Evolutionary conservation across 1,139 yeast species (phyloP), one percentile per base, ranked within the genome.

Genomic region (Hansenula sp.): DNA sequence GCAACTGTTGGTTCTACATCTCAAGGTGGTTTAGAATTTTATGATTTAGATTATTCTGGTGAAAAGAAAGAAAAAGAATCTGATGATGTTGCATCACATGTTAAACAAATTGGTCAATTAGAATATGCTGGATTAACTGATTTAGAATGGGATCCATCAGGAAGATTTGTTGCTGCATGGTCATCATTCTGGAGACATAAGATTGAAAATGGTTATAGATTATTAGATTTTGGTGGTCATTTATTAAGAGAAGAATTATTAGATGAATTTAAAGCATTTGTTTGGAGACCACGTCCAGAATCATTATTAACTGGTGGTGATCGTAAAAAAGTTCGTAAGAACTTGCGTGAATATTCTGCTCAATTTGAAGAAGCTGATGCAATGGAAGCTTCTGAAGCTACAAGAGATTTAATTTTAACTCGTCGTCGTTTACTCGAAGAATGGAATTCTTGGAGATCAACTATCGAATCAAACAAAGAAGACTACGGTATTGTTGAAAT

Each of bases 201-300:
- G 57, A 75, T 85, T 51, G 96, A 88, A 60, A 88, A 89, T 57
- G 98, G 98, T 43, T 94, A 82, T 77, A 86, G 79, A 65, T 68
- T 92, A 53, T 89, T 75, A 68, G 95, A 88, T 62, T 76, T 87
- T 63, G 81, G 87, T 40, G 99, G 98, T 57, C 74, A 73, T 52
- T 53, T 81, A 51, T 65, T 88, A 48, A 79, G 81, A 54, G 95
- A 86, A 56, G 95, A 88, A 56, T 67, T 76, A 29, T 64, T 86
- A 45, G 95, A 87, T 57, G 85, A 82, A 48, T 88, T 94, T 75
- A 87, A 82, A 68, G 90, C 86, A 49, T 85, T 92, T 57, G 72
- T 81, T 47, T 94, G 99, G 99, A 85, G 99, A 73, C 97, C 98
- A 54, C 82, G 98, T 68, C 98, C 98, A 39, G 79, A 77, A 18